Evolutionary conservation across 2,329 filamentous ascomycete species (phyloP).

Genomic region (Chrysosporium queenslandicum): DNA sequence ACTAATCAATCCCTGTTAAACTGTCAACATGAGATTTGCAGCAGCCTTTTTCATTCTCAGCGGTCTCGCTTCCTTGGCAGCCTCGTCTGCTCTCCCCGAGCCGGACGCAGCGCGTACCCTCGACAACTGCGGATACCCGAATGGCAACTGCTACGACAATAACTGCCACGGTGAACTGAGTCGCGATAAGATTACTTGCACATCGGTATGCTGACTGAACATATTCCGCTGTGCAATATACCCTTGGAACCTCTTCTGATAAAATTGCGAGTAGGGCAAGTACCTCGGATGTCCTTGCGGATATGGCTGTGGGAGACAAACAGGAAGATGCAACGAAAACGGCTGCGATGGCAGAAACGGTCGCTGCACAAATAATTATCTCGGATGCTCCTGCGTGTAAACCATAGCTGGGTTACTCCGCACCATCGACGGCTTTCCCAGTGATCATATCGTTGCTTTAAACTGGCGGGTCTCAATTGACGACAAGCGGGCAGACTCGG

Average conservation of each 20-base stretch:
- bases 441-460: too few species aligned
- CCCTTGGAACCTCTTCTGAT: background rate
- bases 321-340: slow-evolving; percentile 13
- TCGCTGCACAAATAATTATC: slow-evolving; percentile 14
- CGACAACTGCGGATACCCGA: slow-evolving; percentile 13
- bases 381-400: slow-evolving; percentile 12
- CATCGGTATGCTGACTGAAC: slow-evolving; percentile 7
- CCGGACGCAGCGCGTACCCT: background rate
- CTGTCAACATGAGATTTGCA: slow-evolving; percentile 12
- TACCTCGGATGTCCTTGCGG: slow-evolving; percentile 13
- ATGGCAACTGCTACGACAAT: slow-evolving; percentile 15
- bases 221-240: background rate
- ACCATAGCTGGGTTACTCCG: too few species aligned
- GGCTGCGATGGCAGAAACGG: slow-evolving; percentile 11
- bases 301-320: slow-evolving; percentile 13
- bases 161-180: slow-evolving; percentile 14
- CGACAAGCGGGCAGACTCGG: too few species aligned
- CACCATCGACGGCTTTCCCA: background rate
- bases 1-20: background rate
- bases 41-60: slow-evolving; percentile 6
- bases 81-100: slow-evolving; percentile 7
- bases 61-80: slow-evolving; percentile 10
- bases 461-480: too few species aligned
- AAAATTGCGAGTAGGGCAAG: slow-evolving; percentile 8
- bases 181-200: slow-evolving; percentile 12